Evolutionary conservation across 2,329 filamentous ascomycete species (phyloP).

Genomic region (Aspergillus fijiensis): DNA sequence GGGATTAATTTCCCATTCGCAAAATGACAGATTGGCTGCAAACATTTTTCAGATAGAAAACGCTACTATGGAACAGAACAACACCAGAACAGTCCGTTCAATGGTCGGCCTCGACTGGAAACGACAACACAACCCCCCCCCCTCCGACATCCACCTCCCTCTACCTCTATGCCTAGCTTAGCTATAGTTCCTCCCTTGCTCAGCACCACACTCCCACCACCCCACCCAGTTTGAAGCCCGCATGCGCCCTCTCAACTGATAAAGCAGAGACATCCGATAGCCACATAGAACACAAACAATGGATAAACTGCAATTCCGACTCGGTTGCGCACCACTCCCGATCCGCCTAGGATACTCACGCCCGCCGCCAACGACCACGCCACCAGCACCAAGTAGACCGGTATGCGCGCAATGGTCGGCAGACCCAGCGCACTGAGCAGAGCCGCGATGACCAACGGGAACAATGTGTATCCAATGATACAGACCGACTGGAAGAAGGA

Average conservation of each 20-base stretch:
- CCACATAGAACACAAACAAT: slow-evolving; percentile 90
- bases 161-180: not conserved
- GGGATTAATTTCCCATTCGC: too few relatives aligned
- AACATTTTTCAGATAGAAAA: not conserved
- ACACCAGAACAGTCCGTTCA: not conserved
- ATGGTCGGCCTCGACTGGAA: not conserved
- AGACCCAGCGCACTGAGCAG: slow-evolving; percentile 81
- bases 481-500: slow-evolving; percentile 97
- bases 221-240: not conserved
- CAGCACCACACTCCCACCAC: not conserved
- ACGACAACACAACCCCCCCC: not conserved
- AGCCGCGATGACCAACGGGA: slow-evolving; percentile 90
- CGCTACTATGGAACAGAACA: not conserved
- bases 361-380: slow-evolving; percentile 93
- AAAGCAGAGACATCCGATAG: slow-evolving; percentile 91
- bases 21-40: not conserved
- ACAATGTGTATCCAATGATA: slow-evolving; percentile 97
- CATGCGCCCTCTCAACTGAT: slow-evolving; percentile 65
- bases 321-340: slow-evolving; percentile 90
- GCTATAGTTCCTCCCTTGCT: not conserved
- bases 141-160: not conserved
- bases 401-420: slow-evolving; percentile 78
- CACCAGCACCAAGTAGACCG: slow-evolving; percentile 84
- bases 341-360: slow-evolving; percentile 92
- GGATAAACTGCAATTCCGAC: slow-evolving; percentile 94